Percentiles rank a stretch among this genome's conserved stretches.
phyloP scores from a whole-genome alignment of 2,329 filamentous ascomycete species.

The Botrytis elliptica region DNA sequence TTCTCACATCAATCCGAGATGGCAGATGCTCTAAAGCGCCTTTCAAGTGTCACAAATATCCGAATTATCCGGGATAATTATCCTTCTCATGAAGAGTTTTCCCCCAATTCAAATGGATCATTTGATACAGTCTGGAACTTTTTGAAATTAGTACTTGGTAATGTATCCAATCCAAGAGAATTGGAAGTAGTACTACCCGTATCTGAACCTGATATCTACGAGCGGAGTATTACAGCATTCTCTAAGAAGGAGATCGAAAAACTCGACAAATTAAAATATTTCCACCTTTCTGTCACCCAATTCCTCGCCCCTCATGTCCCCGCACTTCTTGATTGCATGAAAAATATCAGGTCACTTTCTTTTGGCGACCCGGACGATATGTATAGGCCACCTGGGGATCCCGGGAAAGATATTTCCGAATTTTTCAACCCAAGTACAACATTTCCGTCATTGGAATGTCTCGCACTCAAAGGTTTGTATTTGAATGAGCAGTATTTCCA shows the following conservation, averaged over 20 bases:
- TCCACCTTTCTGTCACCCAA: not conserved
- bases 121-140: not conserved
- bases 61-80: not conserved
- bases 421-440: not conserved
- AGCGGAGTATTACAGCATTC: not conserved
- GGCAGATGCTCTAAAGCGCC: not conserved
- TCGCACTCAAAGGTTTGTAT: not conserved
- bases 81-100: no score
- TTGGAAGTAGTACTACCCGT: not conserved
- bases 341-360: not conserved
- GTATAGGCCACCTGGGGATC: no score
- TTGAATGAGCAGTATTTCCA: constrained; percentile 6
- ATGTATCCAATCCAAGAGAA: not conserved
- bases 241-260: not conserved
- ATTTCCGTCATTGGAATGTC: not conserved
- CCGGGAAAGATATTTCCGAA: not conserved
- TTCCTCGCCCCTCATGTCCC: accelerated
- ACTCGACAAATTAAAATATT: not conserved
- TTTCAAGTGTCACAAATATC: not conserved
- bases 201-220: not conserved
- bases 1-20: not conserved
- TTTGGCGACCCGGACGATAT: no score
- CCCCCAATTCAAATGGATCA: no score
- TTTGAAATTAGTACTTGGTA: not conserved
- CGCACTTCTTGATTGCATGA: not conserved